Evolutionary conservation across 2,329 filamentous ascomycete species (phyloP).

Genomic region (Rhinocladiella mackenziei): DNA sequence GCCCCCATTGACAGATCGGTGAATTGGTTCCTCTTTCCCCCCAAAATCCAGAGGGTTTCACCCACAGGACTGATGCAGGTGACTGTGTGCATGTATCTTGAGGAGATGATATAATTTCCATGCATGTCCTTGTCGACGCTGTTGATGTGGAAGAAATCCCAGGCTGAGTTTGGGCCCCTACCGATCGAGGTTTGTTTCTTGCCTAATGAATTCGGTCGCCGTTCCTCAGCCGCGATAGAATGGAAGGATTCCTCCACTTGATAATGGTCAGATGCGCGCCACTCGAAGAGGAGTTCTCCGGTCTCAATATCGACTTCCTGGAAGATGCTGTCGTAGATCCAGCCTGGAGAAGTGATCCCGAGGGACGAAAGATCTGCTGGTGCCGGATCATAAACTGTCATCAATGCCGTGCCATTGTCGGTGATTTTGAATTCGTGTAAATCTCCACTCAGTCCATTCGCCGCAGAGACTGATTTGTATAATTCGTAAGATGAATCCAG

Average conservation of each 20-base stretch:
- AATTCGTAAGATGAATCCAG: slow-evolving; percentile 26
- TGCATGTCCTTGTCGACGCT: slow-evolving; percentile 49
- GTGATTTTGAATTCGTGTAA: slow-evolving; percentile 27
- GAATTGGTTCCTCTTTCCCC: slow-evolving; percentile 46
- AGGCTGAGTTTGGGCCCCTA: slow-evolving; percentile 32
- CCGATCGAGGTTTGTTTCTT: slow-evolving; percentile 1
- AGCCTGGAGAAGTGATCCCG: slow-evolving; percentile 35
- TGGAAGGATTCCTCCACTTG: slow-evolving; percentile 26
- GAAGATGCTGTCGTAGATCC: slow-evolving; percentile 42
- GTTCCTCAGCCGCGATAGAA: slow-evolving; percentile 13
- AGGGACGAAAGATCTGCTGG: slow-evolving; percentile 19
- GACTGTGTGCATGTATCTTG: slow-evolving; percentile 42
- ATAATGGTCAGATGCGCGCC: slow-evolving; percentile 47
- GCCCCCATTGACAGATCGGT: slow-evolving; percentile 39
- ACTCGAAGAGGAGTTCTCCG: slow-evolving; percentile 44
- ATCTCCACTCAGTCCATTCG: slow-evolving; percentile 25
- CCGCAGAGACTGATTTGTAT: slow-evolving; percentile 18
- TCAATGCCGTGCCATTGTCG: slow-evolving; percentile 17
- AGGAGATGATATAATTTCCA: slow-evolving; percentile 45
- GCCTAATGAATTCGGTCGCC: not conserved
- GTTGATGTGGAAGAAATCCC: slow-evolving; percentile 57
- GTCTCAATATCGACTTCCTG: slow-evolving; percentile 47
- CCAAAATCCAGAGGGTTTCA: slow-evolving; percentile 49
- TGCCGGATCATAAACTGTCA: slow-evolving; percentile 23
- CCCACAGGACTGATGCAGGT: slow-evolving; percentile 40